A percentile compares a stretch with the other conserved stretches of the same genome.
phyloP scores from a whole-genome alignment of 148 eudicot genomes.

The Dysphania ambrosioides region DNA sequence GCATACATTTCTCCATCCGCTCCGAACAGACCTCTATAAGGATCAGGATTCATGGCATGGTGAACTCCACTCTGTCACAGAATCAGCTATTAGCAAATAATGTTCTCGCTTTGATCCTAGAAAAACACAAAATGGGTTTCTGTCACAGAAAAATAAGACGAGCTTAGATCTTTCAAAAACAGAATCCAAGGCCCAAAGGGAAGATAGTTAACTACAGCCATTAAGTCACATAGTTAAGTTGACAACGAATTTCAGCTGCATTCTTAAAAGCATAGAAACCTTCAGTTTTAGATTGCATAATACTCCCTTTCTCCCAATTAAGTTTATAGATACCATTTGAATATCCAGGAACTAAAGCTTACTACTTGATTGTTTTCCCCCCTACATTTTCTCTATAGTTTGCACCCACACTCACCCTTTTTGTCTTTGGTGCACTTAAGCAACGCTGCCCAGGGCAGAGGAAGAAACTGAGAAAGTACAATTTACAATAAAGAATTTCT shows the following conservation, averaged over 20 bases:
- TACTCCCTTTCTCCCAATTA: no score
- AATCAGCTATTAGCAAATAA: conserved; percentile 11
- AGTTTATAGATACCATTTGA: no score
- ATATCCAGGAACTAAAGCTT: no score
- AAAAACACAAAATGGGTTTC: background rate
- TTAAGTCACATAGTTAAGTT: background rate
- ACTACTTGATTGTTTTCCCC: no score
- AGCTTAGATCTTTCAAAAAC: background rate
- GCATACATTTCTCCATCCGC: conserved; percentile 87
- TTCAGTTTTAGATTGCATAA: no score
- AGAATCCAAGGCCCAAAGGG: background rate
- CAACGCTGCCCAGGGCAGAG: background rate
- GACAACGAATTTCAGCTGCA: background rate
- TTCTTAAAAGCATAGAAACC: background rate
- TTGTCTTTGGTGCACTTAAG: background rate
- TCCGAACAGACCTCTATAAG: conserved; percentile 90
- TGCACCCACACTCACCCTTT: no score
- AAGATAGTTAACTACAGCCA: background rate
- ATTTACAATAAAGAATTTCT: background rate
- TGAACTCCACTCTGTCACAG: conserved; percentile 79
- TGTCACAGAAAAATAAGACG: background rate
- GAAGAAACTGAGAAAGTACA: background rate
- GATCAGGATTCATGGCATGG: conserved; percentile 93
- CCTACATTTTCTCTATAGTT: no score
- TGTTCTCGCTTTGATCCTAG: background rate